Percentiles rank a stretch among this genome's conserved stretches.
phyloP scores from a whole-genome alignment of 495 filamentous ascomycete species.

The Aspergillus wentii region DNA sequence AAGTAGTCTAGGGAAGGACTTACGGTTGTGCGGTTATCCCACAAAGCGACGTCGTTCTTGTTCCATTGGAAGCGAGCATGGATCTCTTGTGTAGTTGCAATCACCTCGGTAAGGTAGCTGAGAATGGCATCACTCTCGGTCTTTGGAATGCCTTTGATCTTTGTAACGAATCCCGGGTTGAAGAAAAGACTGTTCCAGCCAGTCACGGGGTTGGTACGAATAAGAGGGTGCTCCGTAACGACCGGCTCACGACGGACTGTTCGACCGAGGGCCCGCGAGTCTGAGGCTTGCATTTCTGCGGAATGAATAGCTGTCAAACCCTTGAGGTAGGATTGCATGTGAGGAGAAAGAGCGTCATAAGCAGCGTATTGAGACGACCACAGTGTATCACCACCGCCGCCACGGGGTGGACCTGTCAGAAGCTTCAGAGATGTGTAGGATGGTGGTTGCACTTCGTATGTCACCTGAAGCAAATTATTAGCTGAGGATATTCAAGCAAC shows the following conservation, averaged over 20 bases:
- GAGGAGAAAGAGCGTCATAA: slow-evolving; percentile 62
- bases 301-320: slow-evolving; percentile 67
- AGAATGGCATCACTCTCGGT: slow-evolving; percentile 63
- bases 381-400: slow-evolving; percentile 70
- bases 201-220: slow-evolving; percentile 68
- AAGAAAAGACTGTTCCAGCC: slow-evolving; percentile 73
- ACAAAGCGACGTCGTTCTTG: slow-evolving; percentile 65
- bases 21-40: slow-evolving; percentile 68
- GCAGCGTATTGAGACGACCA: slow-evolving; percentile 73
- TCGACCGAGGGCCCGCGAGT: slow-evolving; percentile 54
- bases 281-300: slow-evolving; percentile 65
- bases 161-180: slow-evolving; percentile 72
- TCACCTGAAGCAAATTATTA: slow-evolving; percentile 39
- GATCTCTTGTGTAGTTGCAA: slow-evolving; percentile 58
- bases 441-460: slow-evolving; percentile 74
- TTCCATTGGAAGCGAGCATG: slow-evolving; percentile 70
- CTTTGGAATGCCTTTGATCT: slow-evolving; percentile 64
- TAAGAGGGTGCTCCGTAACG: slow-evolving; percentile 62
- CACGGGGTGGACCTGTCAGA: slow-evolving; percentile 59
- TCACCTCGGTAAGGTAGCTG: slow-evolving; percentile 58
- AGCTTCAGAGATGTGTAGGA: slow-evolving; percentile 70
- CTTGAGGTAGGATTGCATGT: slow-evolving; percentile 69
- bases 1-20: slow-evolving; percentile 12
- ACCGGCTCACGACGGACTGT: slow-evolving; percentile 64
- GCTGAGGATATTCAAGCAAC: slow-evolving; percentile 11